These are phyloP conservation scores for Talaromyces verruculosus DNA, from an alignment of 2,329 filamentous ascomycete genomes.

Conservation along the genomic window DNA sequence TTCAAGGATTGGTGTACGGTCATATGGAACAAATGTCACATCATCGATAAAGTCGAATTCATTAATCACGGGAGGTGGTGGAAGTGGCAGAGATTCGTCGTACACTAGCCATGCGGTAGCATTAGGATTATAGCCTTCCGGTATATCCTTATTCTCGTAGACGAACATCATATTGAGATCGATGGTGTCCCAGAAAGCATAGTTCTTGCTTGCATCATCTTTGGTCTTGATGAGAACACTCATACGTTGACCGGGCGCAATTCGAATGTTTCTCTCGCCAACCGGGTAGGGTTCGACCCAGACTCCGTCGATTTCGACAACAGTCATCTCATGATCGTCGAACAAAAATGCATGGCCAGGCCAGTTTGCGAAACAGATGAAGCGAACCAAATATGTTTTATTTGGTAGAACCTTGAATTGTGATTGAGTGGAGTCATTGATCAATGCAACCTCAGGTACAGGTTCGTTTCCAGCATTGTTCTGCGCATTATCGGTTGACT, in stretches of 20 bases:
- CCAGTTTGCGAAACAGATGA: slow-evolving; percentile 74
- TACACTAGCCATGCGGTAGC: slow-evolving; percentile 53
- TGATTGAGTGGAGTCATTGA: slow-evolving; percentile 68
- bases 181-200: slow-evolving; percentile 67
- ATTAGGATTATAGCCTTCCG: slow-evolving; percentile 63
- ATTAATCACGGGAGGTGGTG: slow-evolving; percentile 55
- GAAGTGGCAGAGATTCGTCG: slow-evolving; percentile 48
- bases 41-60: slow-evolving; percentile 72
- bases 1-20: slow-evolving; percentile 29
- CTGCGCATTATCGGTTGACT: slow-evolving; percentile 41
- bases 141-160: slow-evolving; percentile 48
- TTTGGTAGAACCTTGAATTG: slow-evolving; percentile 61
- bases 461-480: slow-evolving; percentile 60
- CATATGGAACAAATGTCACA: slow-evolving; percentile 29
- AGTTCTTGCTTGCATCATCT: slow-evolving; percentile 62
- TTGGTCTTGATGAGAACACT: slow-evolving; percentile 59
- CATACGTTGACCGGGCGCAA: slow-evolving; percentile 66
- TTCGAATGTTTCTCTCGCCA: slow-evolving; percentile 62
- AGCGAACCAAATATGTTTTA: slow-evolving; percentile 70
- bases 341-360: slow-evolving; percentile 51
- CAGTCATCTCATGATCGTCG: slow-evolving; percentile 43
- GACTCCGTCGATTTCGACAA: slow-evolving; percentile 41
- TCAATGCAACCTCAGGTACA: slow-evolving; percentile 65
- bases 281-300: slow-evolving; percentile 37
- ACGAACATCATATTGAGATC: slow-evolving; percentile 56